Evolutionary conservation across 2,329 filamentous ascomycete species (phyloP), one percentile per base, ranked within the genome.

Genomic region (Xylariales sp.): DNA sequence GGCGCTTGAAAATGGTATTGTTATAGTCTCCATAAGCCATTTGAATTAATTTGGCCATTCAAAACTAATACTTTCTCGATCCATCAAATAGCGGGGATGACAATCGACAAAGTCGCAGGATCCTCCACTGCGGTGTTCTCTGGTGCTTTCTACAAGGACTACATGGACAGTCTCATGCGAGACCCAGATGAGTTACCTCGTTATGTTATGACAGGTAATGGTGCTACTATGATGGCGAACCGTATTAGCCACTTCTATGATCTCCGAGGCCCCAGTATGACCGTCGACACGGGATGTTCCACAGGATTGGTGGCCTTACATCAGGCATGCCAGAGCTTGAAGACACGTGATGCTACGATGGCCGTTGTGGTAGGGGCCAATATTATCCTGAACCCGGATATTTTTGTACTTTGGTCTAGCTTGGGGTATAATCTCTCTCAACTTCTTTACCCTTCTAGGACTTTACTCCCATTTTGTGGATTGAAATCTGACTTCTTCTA

Each of bases 401-500:
- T 35, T 4, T 39, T 46, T n/a, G 66, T 13, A 73, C 78, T 37
- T 70, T 70, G 0, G 50, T 73, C 17, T n/a, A n/a, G n/a, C n/a
- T n/a, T n/a, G n/a, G n/a, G n/a, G n/a, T n/a, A n/a, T n/a, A n/a
- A n/a, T n/a, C n/a, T n/a, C n/a, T n/a, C n/a, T n/a, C n/a, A n/a
- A n/a, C n/a, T n/a, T n/a, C n/a, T n/a, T n/a, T n/a, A 65, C 60
- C 2, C 51, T 59, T 0, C 42, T 78, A 21, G 14, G 37, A 20
- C 21, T 0, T n/a, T 33, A 33, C 30, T 8, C 23, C 14, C 6
- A 6, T 6, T 14, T 35, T 16, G 2, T 7, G 13, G 34, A 36
- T 18, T 37, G 13, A 10, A 45, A 47, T 16, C 16, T 49, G 1
- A 7, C 28, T 13, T 18, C 16, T 33, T 13, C 17, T 33, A 14